These are phyloP conservation scores for Zelonia costaricensis DNA, from an alignment of 208 protist species.

Conservation along the genomic window DNA sequence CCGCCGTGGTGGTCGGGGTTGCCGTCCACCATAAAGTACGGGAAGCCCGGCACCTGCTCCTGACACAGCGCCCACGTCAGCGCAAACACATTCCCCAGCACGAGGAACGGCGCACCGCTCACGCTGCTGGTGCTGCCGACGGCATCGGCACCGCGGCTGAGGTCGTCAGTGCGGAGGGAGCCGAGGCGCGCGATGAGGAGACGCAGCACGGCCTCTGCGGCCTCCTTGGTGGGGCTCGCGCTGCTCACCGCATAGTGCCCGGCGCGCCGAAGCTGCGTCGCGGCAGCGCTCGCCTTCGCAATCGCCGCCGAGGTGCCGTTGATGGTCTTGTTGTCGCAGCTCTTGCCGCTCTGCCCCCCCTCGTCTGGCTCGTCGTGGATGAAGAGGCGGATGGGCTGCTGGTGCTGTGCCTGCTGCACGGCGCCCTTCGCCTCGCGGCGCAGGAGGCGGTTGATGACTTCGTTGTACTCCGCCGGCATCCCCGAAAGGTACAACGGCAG, in stretches of 20 bases:
- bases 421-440: slow-evolving; percentile 15
- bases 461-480: slow-evolving; percentile 24
- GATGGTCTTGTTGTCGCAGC: not conserved
- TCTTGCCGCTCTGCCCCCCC: not conserved
- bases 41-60: slow-evolving; percentile 66
- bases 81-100: slow-evolving; percentile 44
- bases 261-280: not conserved
- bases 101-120: slow-evolving; percentile 31
- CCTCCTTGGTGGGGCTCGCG: slow-evolving; percentile 17
- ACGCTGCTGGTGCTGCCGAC: slow-evolving; percentile 21
- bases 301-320: not conserved
- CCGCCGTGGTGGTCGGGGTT: slow-evolving; percentile 29
- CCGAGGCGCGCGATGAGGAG: slow-evolving; percentile 35
- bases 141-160: slow-evolving; percentile 8
- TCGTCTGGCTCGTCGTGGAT: slow-evolving; percentile 6
- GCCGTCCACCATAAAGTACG: slow-evolving; percentile 69
- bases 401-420: slow-evolving; percentile 16
- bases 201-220: slow-evolving; percentile 36
- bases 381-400: slow-evolving; percentile 17
- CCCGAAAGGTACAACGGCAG: slow-evolving; percentile 29
- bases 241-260: slow-evolving; percentile 23
- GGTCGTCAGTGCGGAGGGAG: slow-evolving; percentile 23
- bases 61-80: slow-evolving; percentile 50
- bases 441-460: slow-evolving; percentile 29
- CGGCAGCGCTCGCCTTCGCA: no score